Evolutionary conservation across 148 eudicot species (phyloP).

Genomic region (Rhododendron williamsianum): DNA sequence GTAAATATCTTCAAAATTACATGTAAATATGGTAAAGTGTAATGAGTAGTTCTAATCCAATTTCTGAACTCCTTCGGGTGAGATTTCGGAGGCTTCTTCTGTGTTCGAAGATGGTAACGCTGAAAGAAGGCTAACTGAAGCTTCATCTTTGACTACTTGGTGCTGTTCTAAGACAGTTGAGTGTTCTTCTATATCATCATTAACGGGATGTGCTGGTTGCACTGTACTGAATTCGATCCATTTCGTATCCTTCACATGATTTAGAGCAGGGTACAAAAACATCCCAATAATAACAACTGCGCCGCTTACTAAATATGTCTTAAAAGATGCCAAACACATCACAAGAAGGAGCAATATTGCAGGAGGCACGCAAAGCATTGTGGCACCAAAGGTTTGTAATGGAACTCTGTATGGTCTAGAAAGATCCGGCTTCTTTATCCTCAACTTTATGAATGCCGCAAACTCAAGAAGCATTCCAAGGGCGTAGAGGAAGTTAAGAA

Average conservation of each 20-base stretch:
- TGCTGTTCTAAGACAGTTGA: conserved; percentile 12
- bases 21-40: not conserved
- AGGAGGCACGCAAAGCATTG: conserved; percentile 65
- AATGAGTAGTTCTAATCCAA: conserved; percentile 10
- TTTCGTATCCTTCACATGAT: conserved; percentile 25
- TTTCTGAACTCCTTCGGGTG: conserved; percentile 10
- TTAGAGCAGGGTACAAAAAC: conserved; percentile 37
- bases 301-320: conserved; percentile 40
- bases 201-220: conserved; percentile 14
- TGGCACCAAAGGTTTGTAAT: conserved; percentile 43
- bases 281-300: conserved; percentile 45
- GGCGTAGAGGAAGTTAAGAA: conserved; percentile 66
- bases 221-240: conserved; percentile 25
- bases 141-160: conserved; percentile 29
- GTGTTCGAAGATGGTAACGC: conserved; percentile 20
- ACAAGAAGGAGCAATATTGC: conserved; percentile 56
- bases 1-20: not conserved
- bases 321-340: conserved; percentile 59
- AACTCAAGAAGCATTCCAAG: conserved; percentile 75
- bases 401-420: conserved; percentile 71
- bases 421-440: conserved; percentile 58
- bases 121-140: conserved; percentile 32
- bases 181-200: conserved; percentile 27
- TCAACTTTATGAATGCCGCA: conserved; percentile 60
- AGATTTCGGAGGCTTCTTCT: conserved; percentile 15